Base-by-base conservation (phyloP, 2,329 filamentous ascomycete genomes). In the Aureobasidium sp. region DNA sequence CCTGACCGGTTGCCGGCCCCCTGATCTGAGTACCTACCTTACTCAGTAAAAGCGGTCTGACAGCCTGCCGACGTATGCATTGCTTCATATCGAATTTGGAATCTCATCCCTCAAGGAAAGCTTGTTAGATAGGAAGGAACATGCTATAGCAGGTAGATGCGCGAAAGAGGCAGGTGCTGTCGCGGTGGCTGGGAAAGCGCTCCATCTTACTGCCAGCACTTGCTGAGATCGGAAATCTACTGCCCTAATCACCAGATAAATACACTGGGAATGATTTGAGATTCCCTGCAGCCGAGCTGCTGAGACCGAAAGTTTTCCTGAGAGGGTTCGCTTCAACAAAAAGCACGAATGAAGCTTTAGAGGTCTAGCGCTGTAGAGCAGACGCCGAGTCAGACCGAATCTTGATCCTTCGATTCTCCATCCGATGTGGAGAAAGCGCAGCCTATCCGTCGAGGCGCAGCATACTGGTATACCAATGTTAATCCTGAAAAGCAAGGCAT, bases 161-260 rank as follows among this genome's bases (percentile, higher is more conserved):
- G 26, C 55, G 23, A 47, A 58, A 58, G 55, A 58, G 42, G 55
- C 29, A 58, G 55, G 55, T 58, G 29, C 29, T 46, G 36, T 47
- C n/a, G 34, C 7, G 53, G 39, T 47, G 41, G 39, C 41, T 57
- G 53, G 39, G 34, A 36, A 32, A 36, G 5, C 6, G 15, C 17
- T 46, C 29, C 20, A 9, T 12, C 20, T 4, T 27, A 23, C 48
- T 41, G 36, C 17, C 23, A 42, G 20, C 20, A 20, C 20, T 20
- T 20, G 20, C 20, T 10, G 15, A 13, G 17, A 20, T 42, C 13
- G 12, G 7, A n/a, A 39, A 34, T 10, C 23, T n/a, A 23, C 51
- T 42, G 29, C 23, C 52, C 17, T 29, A 10, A 56, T 34, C 39
- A 44, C 26, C 52, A 41, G 29, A 32, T 44, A 13, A 20, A 56